Conservation (phyloP, 2,329 filamentous ascomycete genomes). For the Monilinia vaccinii-corymbosi region DNA sequence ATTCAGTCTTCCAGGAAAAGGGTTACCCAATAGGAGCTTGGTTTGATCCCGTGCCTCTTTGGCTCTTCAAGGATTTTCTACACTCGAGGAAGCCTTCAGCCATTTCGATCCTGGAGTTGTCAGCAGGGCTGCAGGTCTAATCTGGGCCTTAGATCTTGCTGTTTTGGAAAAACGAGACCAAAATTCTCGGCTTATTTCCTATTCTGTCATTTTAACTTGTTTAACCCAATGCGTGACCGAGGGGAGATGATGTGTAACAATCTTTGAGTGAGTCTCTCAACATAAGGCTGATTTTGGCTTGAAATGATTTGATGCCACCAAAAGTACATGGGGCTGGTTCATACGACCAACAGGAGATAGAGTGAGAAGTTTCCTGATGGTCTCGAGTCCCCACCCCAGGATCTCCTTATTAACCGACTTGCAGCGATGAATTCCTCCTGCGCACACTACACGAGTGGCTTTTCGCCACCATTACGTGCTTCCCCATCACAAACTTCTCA, state of each 20-base stretch:
- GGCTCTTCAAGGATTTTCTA: not conserved
- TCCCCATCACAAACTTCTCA: not conserved
- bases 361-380: not conserved
- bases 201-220: not conserved
- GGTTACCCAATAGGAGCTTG: not conserved
- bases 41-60: not conserved
- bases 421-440: not conserved
- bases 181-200: slow-evolving; percentile 2
- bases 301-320: not conserved
- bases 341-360: not conserved
- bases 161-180: not conserved
- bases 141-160: not conserved
- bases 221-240: not conserved
- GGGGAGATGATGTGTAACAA: not conserved
- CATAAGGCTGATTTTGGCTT: not conserved
- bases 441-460: not conserved
- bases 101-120: not conserved
- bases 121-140: not conserved
- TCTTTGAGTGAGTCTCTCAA: not conserved
- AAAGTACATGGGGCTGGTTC: not conserved
- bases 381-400: not conserved
- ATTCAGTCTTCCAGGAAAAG: not conserved
- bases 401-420: not conserved
- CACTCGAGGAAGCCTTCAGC: not conserved
- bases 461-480: not conserved